Percentiles rank a stretch among this genome's conserved stretches.
Conservation (phyloP, 805 yeast species). For the Yarrowia sp. region DNA sequence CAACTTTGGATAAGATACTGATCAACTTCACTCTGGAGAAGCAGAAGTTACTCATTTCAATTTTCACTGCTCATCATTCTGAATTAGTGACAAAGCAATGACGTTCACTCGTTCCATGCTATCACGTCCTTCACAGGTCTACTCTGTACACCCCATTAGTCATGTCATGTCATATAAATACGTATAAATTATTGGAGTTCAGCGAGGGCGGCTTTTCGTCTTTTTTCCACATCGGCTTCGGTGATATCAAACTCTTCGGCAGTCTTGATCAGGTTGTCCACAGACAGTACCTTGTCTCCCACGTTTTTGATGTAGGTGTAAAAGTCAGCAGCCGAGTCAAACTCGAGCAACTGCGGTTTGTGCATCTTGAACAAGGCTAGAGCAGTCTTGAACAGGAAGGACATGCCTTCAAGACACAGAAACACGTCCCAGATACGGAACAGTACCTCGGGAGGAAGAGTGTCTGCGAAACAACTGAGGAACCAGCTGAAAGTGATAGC, state of each 20-base stretch:
- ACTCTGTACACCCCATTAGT: no score
- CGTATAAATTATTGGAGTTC: slow-evolving; percentile 5
- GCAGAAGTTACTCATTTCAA: no score
- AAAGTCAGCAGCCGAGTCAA: slow-evolving; percentile 47
- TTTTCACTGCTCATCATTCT: no score
- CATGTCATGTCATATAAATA: neutral
- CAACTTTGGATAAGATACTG: no score
- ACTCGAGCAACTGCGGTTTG: slow-evolving; percentile 43
- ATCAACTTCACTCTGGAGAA: no score
- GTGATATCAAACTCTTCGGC: slow-evolving; percentile 43
- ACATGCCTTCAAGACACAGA: slow-evolving; percentile 54
- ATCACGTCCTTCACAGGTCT: no score
- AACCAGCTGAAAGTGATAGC: slow-evolving; percentile 65
- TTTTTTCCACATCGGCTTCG: slow-evolving; percentile 1
- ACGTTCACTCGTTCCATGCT: no score
- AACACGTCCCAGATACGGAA: slow-evolving; percentile 60
- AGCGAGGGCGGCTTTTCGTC: slow-evolving; percentile 1
- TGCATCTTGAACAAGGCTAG: slow-evolving; percentile 48
- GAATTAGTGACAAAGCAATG: no score
- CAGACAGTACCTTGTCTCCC: slow-evolving; percentile 45
- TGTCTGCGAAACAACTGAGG: slow-evolving; percentile 60
- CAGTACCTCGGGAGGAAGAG: slow-evolving; percentile 59
- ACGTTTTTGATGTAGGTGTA: slow-evolving; percentile 49
- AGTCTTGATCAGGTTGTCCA: slow-evolving; percentile 46
- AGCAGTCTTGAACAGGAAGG: slow-evolving; percentile 50